Conservation (phyloP, 768 basidiomycete genomes). For the Lepiota venenata region DNA sequence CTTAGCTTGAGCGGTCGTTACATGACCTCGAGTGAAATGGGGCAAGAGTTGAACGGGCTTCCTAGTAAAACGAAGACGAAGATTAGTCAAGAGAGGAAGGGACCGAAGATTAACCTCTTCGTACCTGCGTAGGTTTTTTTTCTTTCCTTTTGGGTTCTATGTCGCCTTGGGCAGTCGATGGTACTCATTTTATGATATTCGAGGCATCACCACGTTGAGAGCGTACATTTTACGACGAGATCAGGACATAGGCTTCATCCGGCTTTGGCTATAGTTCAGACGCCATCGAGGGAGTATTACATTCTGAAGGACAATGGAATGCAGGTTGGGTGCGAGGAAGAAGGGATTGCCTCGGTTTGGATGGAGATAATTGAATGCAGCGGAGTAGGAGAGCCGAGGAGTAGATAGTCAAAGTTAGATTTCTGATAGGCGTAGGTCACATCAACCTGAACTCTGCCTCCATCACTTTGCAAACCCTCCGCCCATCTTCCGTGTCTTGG, state of each 20-base stretch:
- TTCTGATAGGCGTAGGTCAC: constrained; percentile 12
- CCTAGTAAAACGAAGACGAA: constrained; percentile 15
- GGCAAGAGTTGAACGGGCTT: constrained; percentile 62
- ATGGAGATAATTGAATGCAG: constrained; percentile 51
- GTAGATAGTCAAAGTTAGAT: constrained; percentile 4
- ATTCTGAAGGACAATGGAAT: constrained; percentile 74
- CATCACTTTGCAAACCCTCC: background rate
- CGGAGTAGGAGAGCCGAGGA: constrained; percentile 11
- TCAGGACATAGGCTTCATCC: constrained; percentile 46
- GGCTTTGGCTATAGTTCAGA: constrained; percentile 69
- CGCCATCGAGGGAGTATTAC: constrained; percentile 63
- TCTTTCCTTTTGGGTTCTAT: background rate
- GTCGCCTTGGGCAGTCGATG: background rate
- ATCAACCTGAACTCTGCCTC: constrained; percentile 3
- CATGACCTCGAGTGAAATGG: constrained; percentile 70
- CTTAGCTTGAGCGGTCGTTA: constrained; percentile 56
- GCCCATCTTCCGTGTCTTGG: background rate
- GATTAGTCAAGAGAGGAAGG: constrained; percentile 7
- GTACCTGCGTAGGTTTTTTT: constrained; percentile 54
- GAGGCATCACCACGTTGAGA: constrained; percentile 77
- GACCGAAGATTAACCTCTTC: constrained; percentile 48
- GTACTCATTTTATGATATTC: background rate
- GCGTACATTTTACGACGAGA: constrained; percentile 57
- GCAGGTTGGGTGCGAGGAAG: constrained; percentile 75
- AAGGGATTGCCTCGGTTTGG: constrained; percentile 64